phyloP scores from a whole-genome alignment of 2,329 filamentous ascomycete species.

The Claviceps africana region DNA sequence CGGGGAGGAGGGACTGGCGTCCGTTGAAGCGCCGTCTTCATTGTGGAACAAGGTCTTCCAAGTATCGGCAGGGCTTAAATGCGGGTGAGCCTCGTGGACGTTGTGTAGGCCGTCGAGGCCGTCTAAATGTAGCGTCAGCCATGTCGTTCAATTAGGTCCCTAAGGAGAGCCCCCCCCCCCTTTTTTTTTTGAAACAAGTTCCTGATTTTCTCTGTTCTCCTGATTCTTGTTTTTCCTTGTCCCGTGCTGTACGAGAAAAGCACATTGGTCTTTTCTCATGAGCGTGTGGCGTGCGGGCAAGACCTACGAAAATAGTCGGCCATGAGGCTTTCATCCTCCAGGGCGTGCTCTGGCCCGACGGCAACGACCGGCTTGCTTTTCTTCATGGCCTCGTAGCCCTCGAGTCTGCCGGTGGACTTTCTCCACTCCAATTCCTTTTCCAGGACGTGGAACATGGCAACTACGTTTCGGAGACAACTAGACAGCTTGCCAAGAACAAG shows the following conservation, averaged over 20 bases:
- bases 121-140: constrained; percentile 33
- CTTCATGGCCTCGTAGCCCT: constrained; percentile 61
- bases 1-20: constrained; percentile 32
- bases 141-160: not conserved
- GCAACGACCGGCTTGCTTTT: constrained; percentile 70
- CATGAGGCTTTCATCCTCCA: constrained; percentile 69
- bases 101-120: constrained; percentile 64
- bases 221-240: too few relatives aligned
- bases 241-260: not conserved
- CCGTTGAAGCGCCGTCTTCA: constrained; percentile 18
- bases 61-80: constrained; percentile 58
- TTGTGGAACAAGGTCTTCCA: constrained; percentile 54
- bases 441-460: constrained; percentile 82
- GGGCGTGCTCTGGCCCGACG: constrained; percentile 70
- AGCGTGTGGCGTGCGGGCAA: not conserved
- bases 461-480: constrained; percentile 79
- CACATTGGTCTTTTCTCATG: not conserved
- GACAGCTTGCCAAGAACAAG: not conserved
- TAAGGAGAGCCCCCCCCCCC: not conserved
- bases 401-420: constrained; percentile 46
- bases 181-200: too few relatives aligned
- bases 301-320: constrained; percentile 75
- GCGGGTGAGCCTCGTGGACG: constrained; percentile 59
- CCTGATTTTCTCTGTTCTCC: too few relatives aligned
- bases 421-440: constrained; percentile 84